phyloP scores from a whole-genome alignment of 2,329 filamentous ascomycete genomes.

The Thielaviopsis euricoi region DNA sequence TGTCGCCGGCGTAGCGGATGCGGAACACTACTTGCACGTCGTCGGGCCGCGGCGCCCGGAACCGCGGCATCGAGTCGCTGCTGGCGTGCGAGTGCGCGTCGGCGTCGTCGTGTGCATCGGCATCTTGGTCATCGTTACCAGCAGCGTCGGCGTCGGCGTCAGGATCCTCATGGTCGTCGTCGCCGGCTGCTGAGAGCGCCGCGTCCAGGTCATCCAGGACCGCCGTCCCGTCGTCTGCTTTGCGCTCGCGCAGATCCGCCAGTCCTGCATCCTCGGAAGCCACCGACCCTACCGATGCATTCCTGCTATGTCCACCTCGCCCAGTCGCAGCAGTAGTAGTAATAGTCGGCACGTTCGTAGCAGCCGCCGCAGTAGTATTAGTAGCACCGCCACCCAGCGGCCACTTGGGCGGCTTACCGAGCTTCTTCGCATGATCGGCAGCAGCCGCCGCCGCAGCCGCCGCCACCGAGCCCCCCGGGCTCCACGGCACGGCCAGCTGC shows the following conservation, averaged over 20 bases:
- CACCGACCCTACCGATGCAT: conserved; percentile 6
- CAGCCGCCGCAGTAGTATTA: no score
- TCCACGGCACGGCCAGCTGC: conserved; percentile 18
- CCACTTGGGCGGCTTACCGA: conserved; percentile 1
- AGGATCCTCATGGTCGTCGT: conserved; percentile 5
- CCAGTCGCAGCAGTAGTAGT: no score
- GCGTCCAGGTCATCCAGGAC: conserved; percentile 22
- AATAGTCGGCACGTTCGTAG: no score
- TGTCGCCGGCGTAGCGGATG: conserved; percentile 74
- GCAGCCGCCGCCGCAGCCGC: not conserved
- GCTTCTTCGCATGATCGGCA: not conserved
- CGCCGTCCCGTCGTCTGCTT: conserved; percentile 21
- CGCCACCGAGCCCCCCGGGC: not conserved
- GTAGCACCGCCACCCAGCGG: not conserved
- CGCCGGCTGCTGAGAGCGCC: conserved; percentile 10
- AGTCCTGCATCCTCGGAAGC: conserved; percentile 26
- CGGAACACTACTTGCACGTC: conserved; percentile 89
- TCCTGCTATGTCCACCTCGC: conserved; percentile 1
- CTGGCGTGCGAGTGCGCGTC: conserved; percentile 17
- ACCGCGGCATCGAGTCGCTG: conserved; percentile 24
- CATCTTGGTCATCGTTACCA: no score
- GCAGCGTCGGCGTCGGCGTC: conserved; percentile 15
- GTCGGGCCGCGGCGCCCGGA: conserved; percentile 60
- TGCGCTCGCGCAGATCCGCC: conserved; percentile 14
- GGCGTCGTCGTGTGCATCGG: conserved; percentile 10